These are phyloP conservation scores for Entomortierella chlamydospora DNA, from an alignment of 192 early-diverging fungal species.

Conservation along the genomic window DNA sequence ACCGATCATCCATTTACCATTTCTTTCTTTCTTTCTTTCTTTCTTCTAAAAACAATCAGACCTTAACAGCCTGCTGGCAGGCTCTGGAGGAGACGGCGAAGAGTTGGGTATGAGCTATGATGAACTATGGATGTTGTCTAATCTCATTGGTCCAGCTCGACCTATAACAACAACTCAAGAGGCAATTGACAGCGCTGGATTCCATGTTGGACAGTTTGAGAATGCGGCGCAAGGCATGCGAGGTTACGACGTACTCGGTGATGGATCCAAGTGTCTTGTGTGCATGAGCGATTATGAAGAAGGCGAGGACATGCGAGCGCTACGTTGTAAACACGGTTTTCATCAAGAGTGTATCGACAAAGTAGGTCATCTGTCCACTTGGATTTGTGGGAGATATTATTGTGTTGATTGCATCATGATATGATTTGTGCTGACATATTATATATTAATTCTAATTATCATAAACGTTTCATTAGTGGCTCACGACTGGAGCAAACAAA, in stretches of 20 bases:
- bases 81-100: constrained; percentile 17
- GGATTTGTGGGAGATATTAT: no score
- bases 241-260: constrained; percentile 32
- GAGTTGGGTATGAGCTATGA: constrained; percentile 41
- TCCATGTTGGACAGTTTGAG: constrained; percentile 43
- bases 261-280: constrained; percentile 60
- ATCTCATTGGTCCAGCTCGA: constrained; percentile 57
- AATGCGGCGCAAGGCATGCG: constrained; percentile 43
- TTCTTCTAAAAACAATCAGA: constrained; percentile 10
- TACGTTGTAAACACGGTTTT: constrained; percentile 66
- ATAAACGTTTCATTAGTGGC: constrained; percentile 48
- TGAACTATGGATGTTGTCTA: constrained; percentile 53
- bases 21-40: not conserved
- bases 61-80: constrained; percentile 35
- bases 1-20: no score
- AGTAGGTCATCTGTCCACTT: no score
- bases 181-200: constrained; percentile 51
- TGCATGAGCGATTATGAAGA: constrained; percentile 64
- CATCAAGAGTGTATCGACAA: constrained; percentile 68
- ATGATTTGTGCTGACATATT: not conserved
- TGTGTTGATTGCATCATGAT: no score
- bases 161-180: constrained; percentile 58
- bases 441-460: not conserved
- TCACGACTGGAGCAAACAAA: constrained; percentile 65
- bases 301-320: constrained; percentile 60